phyloP scores from a whole-genome alignment of 257 asterid species.

The Fraxinus cuspidata region DNA sequence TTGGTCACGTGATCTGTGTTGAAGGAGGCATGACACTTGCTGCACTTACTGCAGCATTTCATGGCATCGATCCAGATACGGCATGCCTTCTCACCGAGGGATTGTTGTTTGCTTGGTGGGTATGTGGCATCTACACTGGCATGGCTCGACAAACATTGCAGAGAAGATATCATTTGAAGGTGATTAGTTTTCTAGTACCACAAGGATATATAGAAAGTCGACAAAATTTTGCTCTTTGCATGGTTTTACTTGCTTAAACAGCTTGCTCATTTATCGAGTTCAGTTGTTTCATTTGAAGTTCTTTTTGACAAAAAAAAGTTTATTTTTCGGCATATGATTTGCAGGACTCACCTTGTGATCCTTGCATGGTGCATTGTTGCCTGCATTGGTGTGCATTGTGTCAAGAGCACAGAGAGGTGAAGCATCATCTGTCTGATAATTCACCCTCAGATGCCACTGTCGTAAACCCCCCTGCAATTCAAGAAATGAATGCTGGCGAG shows the following conservation, averaged over 20 bases:
- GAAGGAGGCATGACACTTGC: slow-evolving; percentile 86
- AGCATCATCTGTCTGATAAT: slow-evolving; percentile 42
- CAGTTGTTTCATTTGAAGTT: not conserved
- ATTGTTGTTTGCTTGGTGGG: slow-evolving; percentile 83
- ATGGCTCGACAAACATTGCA: slow-evolving; percentile 78
- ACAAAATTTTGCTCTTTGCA: not conserved
- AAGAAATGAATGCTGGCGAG: slow-evolving; percentile 53
- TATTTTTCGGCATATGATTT: not conserved
- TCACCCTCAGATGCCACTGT: slow-evolving; percentile 26
- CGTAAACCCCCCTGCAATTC: slow-evolving; percentile 57
- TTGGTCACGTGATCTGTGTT: slow-evolving; percentile 60
- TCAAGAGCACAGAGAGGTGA: slow-evolving; percentile 79
- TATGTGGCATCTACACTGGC: slow-evolving; percentile 80
- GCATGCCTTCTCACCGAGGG: slow-evolving; percentile 73
- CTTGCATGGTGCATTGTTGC: slow-evolving; percentile 81
- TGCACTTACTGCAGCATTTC: slow-evolving; percentile 58
- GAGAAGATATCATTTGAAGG: slow-evolving; percentile 77
- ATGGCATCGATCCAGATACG: slow-evolving; percentile 73
- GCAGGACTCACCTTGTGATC: slow-evolving; percentile 85
- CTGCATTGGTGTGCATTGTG: slow-evolving; percentile 92
- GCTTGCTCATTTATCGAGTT: not conserved
- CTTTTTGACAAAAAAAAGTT: not conserved
- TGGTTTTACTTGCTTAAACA: not conserved
- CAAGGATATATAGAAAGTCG: not conserved
- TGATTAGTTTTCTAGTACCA: slow-evolving; percentile 4